Percentiles rank a stretch among this genome's conserved stretches.
These are phyloP conservation scores for Theileria annulata DNA, from an alignment of 169 alveolate genomes.

Conservation along the genomic window DNA sequence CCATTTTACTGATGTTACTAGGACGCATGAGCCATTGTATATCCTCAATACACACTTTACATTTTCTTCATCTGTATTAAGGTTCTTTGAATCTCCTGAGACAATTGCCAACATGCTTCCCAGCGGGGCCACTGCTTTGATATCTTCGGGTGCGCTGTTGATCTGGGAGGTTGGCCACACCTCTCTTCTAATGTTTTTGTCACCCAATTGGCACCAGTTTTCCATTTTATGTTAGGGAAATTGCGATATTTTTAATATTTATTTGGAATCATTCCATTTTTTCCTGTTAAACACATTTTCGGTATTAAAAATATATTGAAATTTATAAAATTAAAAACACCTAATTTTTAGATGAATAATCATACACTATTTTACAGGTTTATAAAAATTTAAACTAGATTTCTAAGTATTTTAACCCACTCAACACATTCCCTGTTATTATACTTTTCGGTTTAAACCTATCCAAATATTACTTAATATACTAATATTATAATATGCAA, in stretches of 20 bases:
- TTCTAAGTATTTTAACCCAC: background rate
- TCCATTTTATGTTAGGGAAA: background rate
- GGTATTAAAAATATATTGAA: background rate
- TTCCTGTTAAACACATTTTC: background rate
- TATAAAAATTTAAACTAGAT: background rate
- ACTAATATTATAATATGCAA: too few species aligned
- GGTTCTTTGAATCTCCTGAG: conserved; percentile 13
- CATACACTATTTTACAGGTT: background rate
- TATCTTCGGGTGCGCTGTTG: conserved; percentile 33
- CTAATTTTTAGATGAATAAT: too few species aligned
- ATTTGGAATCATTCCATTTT: background rate
- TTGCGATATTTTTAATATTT: background rate
- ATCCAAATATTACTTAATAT: background rate
- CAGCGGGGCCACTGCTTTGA: conserved; percentile 57
- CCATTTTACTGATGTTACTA: conserved; percentile 58
- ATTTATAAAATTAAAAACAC: background rate
- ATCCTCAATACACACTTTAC: conserved; percentile 55
- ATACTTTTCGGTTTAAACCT: background rate
- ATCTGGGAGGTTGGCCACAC: conserved; percentile 33
- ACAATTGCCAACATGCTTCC: conserved; percentile 55
- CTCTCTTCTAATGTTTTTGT: conserved; percentile 23
- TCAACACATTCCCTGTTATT: background rate
- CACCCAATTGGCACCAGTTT: conserved; percentile 45
- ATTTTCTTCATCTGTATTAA: conserved; percentile 14
- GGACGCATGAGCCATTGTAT: conserved; percentile 31